These are phyloP conservation scores for Heterobasidion annosum DNA, from an alignment of 1,284 basidiomycete species.

Conservation along the genomic window DNA sequence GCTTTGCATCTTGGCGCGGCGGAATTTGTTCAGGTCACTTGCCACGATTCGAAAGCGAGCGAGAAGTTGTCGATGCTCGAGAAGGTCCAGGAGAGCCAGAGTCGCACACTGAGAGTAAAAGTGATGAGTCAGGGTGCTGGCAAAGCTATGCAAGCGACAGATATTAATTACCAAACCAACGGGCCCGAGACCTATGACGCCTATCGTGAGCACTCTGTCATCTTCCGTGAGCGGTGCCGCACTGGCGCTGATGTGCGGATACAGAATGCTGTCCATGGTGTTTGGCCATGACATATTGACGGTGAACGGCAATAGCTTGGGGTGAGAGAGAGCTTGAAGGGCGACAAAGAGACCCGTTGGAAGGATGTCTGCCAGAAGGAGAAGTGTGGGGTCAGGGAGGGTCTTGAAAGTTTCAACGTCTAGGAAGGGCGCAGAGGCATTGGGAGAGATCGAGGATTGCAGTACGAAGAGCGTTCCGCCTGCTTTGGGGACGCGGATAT, in stretches of 20 bases:
- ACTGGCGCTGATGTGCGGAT: conserved; percentile 8
- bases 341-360: conserved; percentile 75
- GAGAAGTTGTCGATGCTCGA: conserved; percentile 26
- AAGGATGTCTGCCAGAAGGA: conserved; percentile 76
- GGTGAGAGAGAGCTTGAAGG: conserved; percentile 62
- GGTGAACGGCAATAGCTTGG: conserved; percentile 52
- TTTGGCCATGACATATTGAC: conserved; percentile 50
- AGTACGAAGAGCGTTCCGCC: conserved; percentile 74
- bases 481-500: conserved; percentile 71
- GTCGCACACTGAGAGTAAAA: conserved; percentile 37
- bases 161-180: conserved; percentile 46
- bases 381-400: conserved; percentile 45
- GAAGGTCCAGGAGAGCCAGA: conserved; percentile 55
- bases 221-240: conserved; percentile 24
- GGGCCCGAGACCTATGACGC: conserved; percentile 66
- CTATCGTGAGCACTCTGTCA: conserved; percentile 47
- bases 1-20: conserved; percentile 47
- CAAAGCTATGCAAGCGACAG: conserved; percentile 10
- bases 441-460: conserved; percentile 29
- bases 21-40: conserved; percentile 47
- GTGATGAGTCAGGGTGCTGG: conserved; percentile 3
- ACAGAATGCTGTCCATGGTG: conserved; percentile 22
- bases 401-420: conserved; percentile 2
- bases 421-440: conserved; percentile 15
- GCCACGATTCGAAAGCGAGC: conserved; percentile 46